Evolutionary conservation across 1,284 basidiomycete genomes (phyloP).

Genomic region (Melampsora larici-populina): DNA sequence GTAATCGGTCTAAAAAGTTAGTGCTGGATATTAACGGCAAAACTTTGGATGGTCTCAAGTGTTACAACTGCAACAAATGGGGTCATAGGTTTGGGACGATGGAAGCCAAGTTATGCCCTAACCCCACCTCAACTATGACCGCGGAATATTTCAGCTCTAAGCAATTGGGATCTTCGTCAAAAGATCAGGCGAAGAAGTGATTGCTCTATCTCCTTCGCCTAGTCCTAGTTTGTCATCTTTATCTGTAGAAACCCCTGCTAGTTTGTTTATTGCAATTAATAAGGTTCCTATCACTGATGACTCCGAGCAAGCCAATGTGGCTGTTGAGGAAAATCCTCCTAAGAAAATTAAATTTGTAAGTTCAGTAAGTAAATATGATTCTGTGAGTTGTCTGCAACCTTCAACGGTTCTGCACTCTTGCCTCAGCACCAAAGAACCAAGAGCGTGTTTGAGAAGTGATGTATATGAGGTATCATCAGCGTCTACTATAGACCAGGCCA

Average conservation of each 20-base stretch:
- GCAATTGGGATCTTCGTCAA: not conserved
- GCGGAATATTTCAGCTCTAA: not conserved
- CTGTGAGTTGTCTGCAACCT: not conserved
- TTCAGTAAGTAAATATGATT: not conserved
- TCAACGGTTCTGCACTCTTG: not conserved
- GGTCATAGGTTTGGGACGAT: not conserved
- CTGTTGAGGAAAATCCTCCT: not conserved
- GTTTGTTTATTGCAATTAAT: not conserved
- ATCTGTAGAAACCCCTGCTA: not conserved
- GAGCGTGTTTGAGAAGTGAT: not conserved
- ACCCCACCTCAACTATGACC: not conserved
- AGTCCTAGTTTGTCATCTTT: not conserved
- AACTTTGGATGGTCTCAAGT: not conserved
- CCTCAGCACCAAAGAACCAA: not conserved
- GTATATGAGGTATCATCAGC: not conserved
- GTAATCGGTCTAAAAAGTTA: not conserved
- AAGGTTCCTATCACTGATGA: not conserved
- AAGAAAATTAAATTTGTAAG: not conserved
- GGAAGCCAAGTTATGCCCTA: not conserved
- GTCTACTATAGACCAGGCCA: not conserved
- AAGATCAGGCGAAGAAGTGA: not conserved
- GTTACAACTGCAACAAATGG: not conserved
- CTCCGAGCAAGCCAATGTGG: not conserved
- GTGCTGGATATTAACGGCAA: not conserved
- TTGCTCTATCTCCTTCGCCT: not conserved